Evolutionary conservation across 2,329 filamentous ascomycete species (phyloP).

Genomic region (Fusarium tricinctum): DNA sequence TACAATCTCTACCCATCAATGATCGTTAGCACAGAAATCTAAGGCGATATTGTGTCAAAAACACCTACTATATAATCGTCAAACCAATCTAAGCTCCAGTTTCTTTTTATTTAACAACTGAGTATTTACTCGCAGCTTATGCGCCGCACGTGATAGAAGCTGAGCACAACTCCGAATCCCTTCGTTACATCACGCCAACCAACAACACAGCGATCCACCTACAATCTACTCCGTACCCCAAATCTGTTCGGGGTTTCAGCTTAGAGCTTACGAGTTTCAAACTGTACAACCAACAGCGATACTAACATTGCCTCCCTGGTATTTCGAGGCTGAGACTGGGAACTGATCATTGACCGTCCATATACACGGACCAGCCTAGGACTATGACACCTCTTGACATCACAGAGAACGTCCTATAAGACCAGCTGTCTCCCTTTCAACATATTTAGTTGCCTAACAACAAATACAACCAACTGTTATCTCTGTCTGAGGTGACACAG

Average conservation of each 20-base stretch:
- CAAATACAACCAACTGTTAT: not conserved
- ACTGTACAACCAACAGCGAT: conserved; percentile 13
- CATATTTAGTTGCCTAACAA: not conserved
- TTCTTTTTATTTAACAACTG: not conserved
- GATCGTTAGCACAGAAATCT: not conserved
- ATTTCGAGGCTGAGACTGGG: conserved; percentile 8
- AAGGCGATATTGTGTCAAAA: not conserved
- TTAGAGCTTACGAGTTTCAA: conserved; percentile 17
- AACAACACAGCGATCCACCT: conserved; percentile 15
- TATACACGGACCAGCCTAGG: conserved; percentile 9
- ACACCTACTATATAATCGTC: not conserved
- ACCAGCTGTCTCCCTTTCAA: conserved; percentile 4
- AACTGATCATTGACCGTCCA: conserved; percentile 17
- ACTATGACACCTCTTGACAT: conserved; percentile 21
- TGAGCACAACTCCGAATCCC: conserved; percentile 6
- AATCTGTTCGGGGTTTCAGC: conserved; percentile 5
- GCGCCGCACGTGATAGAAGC: conserved; percentile 29
- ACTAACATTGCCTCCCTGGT: not conserved
- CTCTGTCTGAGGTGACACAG: not conserved
- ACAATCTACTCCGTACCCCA: conserved; percentile 3
- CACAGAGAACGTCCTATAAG: conserved; percentile 10
- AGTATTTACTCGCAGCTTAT: not conserved
- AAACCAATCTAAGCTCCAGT: not conserved
- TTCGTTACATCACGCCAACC: conserved; percentile 23
- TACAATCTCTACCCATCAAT: conserved; percentile 1